Base-by-base conservation (phyloP, 495 filamentous ascomycete genomes). In the Daldinia loculata region DNA sequence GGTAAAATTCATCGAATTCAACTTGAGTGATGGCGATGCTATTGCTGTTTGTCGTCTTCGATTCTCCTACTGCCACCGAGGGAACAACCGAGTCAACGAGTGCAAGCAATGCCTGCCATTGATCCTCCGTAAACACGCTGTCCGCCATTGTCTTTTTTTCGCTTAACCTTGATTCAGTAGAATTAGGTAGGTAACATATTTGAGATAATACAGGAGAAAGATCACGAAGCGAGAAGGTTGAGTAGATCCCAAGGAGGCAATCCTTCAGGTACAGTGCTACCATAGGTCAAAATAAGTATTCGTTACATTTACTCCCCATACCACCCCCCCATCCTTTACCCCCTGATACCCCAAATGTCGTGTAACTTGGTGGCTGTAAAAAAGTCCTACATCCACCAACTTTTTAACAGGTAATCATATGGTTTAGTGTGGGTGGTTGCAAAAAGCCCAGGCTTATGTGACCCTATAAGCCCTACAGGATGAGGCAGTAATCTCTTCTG, bases 51-150 rank as follows among this genome's bases (percentile, higher is more conserved):
- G 30, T 6, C 2, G 27, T 2, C 8, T 26, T 19, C 0, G 17
- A 4, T 12, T 39, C 48, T n/a, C 17, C 61, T 2, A 45, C 24
- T 1, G 24, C 24, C 7, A 70, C 14, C 2, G 67, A 45, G 15
- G 67, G 67, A 11, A 70, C 34, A 30, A 64, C 41, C 9, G 67
- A 62, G 24, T 70, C 67, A 8, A 70, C 41, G 4, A 70, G 32
- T n/a, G 67, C 61, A 17, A 70, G 36, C 11, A 70, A 30, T 6
- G 30, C 55, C 12, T 45, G 45, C 61, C 67, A 70, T 14, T 70
- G 67, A 3, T 59, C 6, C 8, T 63, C 66, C 3, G 56, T 50
- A 59, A 70, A 15, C 75, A 67, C 41, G 64, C 6, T 19, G 15
- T 27, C 38, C 38, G 58, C 6, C 24, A 30, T 53, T 6, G 12